Evolutionary conservation across 2,329 filamentous ascomycete genomes (phyloP).

Genomic region (Fusarium oligoseptatum): DNA sequence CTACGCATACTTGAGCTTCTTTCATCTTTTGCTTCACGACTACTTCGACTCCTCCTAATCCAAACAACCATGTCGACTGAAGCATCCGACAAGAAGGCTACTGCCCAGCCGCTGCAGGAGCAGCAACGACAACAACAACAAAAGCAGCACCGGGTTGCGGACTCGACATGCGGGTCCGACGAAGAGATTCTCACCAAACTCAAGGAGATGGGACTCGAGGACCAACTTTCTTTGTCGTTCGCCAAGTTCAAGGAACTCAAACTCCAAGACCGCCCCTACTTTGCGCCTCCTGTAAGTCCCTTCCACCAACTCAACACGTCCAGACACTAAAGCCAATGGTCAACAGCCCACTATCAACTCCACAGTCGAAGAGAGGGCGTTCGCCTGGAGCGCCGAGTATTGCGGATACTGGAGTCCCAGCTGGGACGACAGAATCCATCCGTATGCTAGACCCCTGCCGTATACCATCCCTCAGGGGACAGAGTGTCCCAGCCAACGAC

Average conservation of each 20-base stretch:
- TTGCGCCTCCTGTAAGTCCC: neutral
- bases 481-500: neutral
- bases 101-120: neutral
- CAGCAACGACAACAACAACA: neutral
- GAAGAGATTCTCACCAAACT: neutral
- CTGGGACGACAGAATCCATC: neutral
- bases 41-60: neutral
- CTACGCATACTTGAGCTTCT: neutral
- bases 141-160: neutral
- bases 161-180: neutral
- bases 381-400: neutral
- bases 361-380: neutral
- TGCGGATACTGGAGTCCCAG: conserved; percentile 4
- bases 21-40: neutral
- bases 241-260: neutral
- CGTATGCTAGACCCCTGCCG: neutral
- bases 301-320: neutral
- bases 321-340: too few species aligned
- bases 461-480: neutral
- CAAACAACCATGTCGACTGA: neutral
- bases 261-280: neutral
- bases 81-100: neutral
- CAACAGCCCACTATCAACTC: neutral
- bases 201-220: neutral
- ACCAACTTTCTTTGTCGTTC: neutral